phyloP scores from a whole-genome alignment of 129 eudicot genomes.

The Scalesia atractyloides region DNA sequence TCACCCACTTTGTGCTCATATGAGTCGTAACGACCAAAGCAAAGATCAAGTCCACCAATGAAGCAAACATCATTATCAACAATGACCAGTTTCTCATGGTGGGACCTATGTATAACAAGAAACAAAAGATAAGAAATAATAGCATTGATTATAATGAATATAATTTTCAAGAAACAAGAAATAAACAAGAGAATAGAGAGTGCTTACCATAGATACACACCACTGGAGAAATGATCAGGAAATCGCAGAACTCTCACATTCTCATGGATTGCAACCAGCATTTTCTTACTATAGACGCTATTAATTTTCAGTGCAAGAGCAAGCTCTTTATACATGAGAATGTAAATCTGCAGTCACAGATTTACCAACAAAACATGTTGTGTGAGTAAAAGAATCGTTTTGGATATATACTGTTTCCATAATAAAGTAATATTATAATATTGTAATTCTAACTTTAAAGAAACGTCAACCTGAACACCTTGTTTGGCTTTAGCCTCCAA shows the following conservation, averaged over 20 bases:
- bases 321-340: slow-evolving; percentile 93
- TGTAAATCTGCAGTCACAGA: slow-evolving; percentile 72
- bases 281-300: slow-evolving; percentile 93
- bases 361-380: slow-evolving; percentile 8
- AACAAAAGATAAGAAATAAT: not conserved
- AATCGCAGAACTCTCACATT: slow-evolving; percentile 89
- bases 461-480: slow-evolving; percentile 85
- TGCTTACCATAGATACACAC: slow-evolving; percentile 90
- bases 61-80: slow-evolving; percentile 91
- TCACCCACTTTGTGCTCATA: slow-evolving; percentile 88
- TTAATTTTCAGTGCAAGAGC: slow-evolving; percentile 94
- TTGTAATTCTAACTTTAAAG: slow-evolving; percentile 7
- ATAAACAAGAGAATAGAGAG: slow-evolving; percentile 14
- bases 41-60: slow-evolving; percentile 95
- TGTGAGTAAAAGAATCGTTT: slow-evolving; percentile 2
- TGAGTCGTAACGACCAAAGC: slow-evolving; percentile 97
- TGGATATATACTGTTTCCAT: not conserved
- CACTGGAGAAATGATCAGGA: slow-evolving; percentile 94
- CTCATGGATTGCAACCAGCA: slow-evolving; percentile 86
- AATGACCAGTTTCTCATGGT: slow-evolving; percentile 94
- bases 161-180: slow-evolving; percentile 17
- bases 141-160: slow-evolving; percentile 7
- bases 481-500: slow-evolving; percentile 95
- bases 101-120: slow-evolving; percentile 70
- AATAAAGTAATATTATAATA: not conserved